Conservation (phyloP, 1,284 basidiomycete genomes). For the Phlebopus sp. region DNA sequence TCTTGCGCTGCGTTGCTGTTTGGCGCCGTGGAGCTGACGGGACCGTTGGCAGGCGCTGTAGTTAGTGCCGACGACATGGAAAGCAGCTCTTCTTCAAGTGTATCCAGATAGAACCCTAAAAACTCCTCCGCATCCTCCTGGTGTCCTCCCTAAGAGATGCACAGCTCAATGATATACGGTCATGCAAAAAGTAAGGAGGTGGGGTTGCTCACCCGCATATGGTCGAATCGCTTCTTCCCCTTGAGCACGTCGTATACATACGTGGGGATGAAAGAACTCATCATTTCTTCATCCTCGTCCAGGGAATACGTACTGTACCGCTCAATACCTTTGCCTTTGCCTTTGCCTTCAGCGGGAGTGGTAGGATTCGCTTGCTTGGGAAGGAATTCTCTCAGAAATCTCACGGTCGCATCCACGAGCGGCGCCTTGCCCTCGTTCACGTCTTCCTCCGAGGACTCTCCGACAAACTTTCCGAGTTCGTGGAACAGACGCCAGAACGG, state of each 20-base stretch:
- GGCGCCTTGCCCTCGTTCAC: conserved; percentile 58
- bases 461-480: conserved; percentile 59
- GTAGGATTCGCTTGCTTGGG: conserved; percentile 21
- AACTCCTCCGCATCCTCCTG: conserved; percentile 99
- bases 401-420: conserved; percentile 80
- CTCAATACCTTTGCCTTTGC: conserved; percentile 34
- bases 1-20: conserved; percentile 33
- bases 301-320: conserved; percentile 10
- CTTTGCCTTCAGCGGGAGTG: conserved; percentile 24
- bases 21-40: conserved; percentile 11
- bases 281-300: conserved; percentile 35
- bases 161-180: neutral
- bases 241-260: conserved; percentile 96
- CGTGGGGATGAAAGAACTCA: conserved; percentile 82
- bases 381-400: conserved; percentile 81
- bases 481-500: conserved; percentile 83
- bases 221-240: conserved; percentile 91
- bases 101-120: conserved; percentile 95
- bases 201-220: conserved; percentile 71
- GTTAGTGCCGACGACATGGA: conserved; percentile 53
- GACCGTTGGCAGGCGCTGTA: conserved; percentile 23
- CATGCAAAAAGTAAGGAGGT: neutral
- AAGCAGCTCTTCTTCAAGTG: conserved; percentile 90
- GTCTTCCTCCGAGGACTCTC: conserved; percentile 32
- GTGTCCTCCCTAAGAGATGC: conserved; percentile 66